These are phyloP conservation scores for Cladophialophora exuberans DNA, from an alignment of 2,329 filamentous ascomycete genomes.

Conservation along the genomic window DNA sequence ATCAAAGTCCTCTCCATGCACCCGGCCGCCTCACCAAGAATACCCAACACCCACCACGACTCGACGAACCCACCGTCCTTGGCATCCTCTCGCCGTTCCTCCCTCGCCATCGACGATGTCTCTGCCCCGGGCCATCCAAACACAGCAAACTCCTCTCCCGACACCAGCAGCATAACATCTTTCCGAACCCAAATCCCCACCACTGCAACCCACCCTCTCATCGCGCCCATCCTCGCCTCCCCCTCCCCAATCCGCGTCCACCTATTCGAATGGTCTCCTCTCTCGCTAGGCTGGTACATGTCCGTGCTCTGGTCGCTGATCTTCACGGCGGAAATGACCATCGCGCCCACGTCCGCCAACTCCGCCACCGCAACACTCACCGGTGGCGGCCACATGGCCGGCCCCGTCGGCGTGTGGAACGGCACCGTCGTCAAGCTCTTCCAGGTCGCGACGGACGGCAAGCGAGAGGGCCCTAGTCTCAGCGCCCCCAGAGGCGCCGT, in stretches of 20 bases:
- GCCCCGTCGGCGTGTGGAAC: conserved; percentile 92
- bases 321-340: conserved; percentile 86
- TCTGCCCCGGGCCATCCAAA: conserved; percentile 34
- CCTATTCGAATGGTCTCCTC: conserved; percentile 89
- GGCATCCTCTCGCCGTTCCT: conserved; percentile 38
- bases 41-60: neutral
- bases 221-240: conserved; percentile 70
- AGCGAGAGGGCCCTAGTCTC: conserved; percentile 76
- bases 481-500: conserved; percentile 87
- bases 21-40: conserved; percentile 43
- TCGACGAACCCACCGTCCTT: conserved; percentile 32
- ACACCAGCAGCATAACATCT: neutral
- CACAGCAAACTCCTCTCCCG: neutral
- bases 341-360: conserved; percentile 45
- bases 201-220: conserved; percentile 55
- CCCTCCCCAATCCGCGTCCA: conserved; percentile 76
- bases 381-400: conserved; percentile 60
- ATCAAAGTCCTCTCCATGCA: conserved; percentile 64
- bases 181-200: conserved; percentile 48
- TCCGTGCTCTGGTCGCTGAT: conserved; percentile 92
- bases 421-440: conserved; percentile 87
- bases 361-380: conserved; percentile 32
- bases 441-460: conserved; percentile 77
- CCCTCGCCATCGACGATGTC: conserved; percentile 39
- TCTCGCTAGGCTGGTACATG: conserved; percentile 94